These are phyloP conservation scores for Mortierella sp. DNA, from an alignment of 371 early-diverging fungal species.

Conservation along the genomic window DNA sequence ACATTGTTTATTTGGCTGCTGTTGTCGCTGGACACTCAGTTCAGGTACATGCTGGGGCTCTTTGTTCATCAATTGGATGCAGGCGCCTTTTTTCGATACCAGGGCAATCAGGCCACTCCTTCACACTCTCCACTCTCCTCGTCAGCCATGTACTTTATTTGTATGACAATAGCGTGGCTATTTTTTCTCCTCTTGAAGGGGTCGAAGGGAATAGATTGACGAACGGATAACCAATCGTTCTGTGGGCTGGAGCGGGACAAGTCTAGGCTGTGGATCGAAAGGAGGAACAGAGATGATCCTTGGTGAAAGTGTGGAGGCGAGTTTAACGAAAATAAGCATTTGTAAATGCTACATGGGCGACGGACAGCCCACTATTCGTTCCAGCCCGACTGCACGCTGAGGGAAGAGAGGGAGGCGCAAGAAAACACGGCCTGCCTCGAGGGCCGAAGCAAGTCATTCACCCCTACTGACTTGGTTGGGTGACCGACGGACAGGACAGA, in stretches of 20 bases:
- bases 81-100: background rate
- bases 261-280: slow-evolving; percentile 2
- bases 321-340: slow-evolving; percentile 8
- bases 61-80: background rate
- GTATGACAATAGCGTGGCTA: background rate
- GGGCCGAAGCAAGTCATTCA: background rate
- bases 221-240: background rate
- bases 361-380: background rate
- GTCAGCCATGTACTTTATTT: background rate
- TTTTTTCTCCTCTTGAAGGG: background rate
- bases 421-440: background rate
- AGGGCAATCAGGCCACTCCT: background rate
- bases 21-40: background rate
- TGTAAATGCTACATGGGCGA: background rate
- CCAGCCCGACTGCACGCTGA: background rate
- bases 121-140: background rate
- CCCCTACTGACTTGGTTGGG: background rate
- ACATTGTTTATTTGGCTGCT: background rate
- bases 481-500: background rate
- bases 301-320: background rate
- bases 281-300: background rate
- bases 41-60: background rate
- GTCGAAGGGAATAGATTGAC: background rate
- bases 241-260: background rate
- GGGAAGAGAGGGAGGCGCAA: background rate